A percentile compares a stretch with the other conserved stretches of the same genome.
Evolutionary conservation across 306 rosid genomes (phyloP).

Genomic region (Hippophae rhamnoides): DNA sequence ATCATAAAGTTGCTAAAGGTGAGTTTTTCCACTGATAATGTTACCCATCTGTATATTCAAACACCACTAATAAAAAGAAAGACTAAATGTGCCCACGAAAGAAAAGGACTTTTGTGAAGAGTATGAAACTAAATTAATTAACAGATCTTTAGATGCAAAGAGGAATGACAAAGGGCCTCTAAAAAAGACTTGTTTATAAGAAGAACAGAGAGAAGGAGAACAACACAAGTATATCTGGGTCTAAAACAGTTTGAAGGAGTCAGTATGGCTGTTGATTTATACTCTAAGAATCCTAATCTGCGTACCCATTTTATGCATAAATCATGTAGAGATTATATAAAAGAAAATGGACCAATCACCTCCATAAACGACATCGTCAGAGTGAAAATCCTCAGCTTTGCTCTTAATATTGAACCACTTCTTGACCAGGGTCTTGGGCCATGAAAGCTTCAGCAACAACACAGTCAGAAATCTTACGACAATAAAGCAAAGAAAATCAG

Average conservation of each 20-base stretch:
- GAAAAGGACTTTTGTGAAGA: constrained; percentile 13
- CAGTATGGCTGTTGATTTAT: constrained; percentile 8
- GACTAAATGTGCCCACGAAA: neutral
- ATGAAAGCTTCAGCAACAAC: constrained; percentile 70
- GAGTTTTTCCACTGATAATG: constrained; percentile 48
- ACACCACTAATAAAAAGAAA: constrained; percentile 11
- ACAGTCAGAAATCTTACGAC: constrained; percentile 21
- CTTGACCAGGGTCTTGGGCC: constrained; percentile 93
- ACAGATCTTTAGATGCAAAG: constrained; percentile 45
- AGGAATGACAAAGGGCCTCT: constrained; percentile 16
- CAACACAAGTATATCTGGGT: constrained; percentile 12
- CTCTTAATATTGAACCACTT: constrained; percentile 95
- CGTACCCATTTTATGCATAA: constrained; percentile 24
- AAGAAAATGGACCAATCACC: constrained; percentile 38
- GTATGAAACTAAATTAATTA: constrained; percentile 31
- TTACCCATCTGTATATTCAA: constrained; percentile 32
- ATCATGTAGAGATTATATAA: constrained; percentile 19
- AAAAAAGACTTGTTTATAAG: constrained; percentile 14
- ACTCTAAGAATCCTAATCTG: constrained; percentile 23
- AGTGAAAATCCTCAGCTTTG: constrained; percentile 81
- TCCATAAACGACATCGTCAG: constrained; percentile 62
- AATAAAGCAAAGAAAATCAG: constrained; percentile 18
- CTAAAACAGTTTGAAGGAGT: constrained; percentile 9
- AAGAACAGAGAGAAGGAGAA: constrained; percentile 23
- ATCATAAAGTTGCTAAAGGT: constrained; percentile 57